Evolutionary conservation across 1,139 yeast species (phyloP).

Genomic region (Candida sp.): DNA sequence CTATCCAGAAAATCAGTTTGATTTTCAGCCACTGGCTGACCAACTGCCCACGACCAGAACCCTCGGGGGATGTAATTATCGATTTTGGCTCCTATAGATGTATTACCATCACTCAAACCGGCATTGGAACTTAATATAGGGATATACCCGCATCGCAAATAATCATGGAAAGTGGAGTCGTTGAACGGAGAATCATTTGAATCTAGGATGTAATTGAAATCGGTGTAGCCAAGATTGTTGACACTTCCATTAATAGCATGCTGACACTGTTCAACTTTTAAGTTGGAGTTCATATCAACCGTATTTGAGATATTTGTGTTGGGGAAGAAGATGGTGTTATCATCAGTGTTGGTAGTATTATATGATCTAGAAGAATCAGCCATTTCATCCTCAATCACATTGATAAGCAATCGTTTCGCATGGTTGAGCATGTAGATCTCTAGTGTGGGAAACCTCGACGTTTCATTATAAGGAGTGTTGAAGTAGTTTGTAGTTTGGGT

Average conservation of each 20-base stretch:
- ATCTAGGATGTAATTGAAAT: constrained; percentile 41
- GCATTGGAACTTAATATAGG: constrained; percentile 42
- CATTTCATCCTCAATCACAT: constrained; percentile 26
- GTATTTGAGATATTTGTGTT: constrained; percentile 12
- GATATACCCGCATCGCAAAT: constrained; percentile 53
- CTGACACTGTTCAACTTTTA: constrained; percentile 7
- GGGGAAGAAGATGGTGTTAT: constrained; percentile 16
- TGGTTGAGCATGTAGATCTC: constrained; percentile 38
- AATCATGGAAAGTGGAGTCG: constrained; percentile 24
- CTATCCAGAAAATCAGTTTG: background rate
- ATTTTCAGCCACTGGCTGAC: constrained; percentile 39
- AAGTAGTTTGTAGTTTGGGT: constrained; percentile 4
- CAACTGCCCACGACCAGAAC: constrained; percentile 72
- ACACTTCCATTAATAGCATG: constrained; percentile 1
- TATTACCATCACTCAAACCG: constrained; percentile 18
- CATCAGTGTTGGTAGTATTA: constrained; percentile 18
- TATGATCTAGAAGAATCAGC: constrained; percentile 15
- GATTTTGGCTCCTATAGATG: constrained; percentile 19
- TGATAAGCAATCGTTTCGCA: constrained; percentile 38
- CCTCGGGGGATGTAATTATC: constrained; percentile 23
- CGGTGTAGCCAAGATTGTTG: constrained; percentile 1
- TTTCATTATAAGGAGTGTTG: constrained; percentile 15
- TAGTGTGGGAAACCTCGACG: constrained; percentile 35
- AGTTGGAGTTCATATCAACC: constrained; percentile 7
- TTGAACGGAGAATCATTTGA: constrained; percentile 25